Evolutionary conservation across 2,329 filamentous ascomycete genomes (phyloP).

Genomic region (Sporothrix humicola): DNA sequence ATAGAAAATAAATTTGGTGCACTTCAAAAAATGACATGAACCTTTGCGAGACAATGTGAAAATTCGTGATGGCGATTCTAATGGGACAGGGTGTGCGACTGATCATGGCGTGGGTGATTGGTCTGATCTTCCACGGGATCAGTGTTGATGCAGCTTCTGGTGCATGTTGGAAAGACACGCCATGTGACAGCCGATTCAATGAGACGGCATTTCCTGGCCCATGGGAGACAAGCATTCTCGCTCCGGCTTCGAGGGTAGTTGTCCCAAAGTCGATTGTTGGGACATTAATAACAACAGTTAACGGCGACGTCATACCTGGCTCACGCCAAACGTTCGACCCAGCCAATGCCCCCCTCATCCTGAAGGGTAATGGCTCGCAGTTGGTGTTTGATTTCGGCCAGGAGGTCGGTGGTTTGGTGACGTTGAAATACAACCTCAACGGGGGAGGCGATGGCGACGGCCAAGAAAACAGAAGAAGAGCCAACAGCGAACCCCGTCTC

Average conservation of each 20-base stretch:
- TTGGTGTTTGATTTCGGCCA: slow-evolving; percentile 64
- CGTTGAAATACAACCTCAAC: slow-evolving; percentile 54
- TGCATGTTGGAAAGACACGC: slow-evolving; percentile 60
- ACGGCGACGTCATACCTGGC: background rate
- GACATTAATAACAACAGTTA: background rate
- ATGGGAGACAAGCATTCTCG: slow-evolving; percentile 65
- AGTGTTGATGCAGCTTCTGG: background rate
- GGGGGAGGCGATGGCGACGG: background rate
- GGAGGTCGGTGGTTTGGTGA: slow-evolving; percentile 62
- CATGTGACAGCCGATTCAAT: slow-evolving; percentile 55
- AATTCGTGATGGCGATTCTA: background rate
- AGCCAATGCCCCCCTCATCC: slow-evolving; percentile 20
- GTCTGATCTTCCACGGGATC: background rate
- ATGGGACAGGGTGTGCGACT: background rate
- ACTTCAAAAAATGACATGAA: background rate
- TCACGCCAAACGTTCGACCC: background rate
- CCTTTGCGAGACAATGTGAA: background rate
- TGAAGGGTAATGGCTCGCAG: slow-evolving; percentile 55
- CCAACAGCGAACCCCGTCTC: slow-evolving; percentile 38
- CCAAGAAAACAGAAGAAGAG: background rate
- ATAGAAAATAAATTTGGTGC: background rate
- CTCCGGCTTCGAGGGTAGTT: slow-evolving; percentile 58
- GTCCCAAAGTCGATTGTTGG: slow-evolving; percentile 51
- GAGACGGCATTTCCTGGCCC: slow-evolving; percentile 59
- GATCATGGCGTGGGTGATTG: background rate